Conservation (phyloP, 2,329 filamentous ascomycete species). For the Sclerotinia minor region DNA sequence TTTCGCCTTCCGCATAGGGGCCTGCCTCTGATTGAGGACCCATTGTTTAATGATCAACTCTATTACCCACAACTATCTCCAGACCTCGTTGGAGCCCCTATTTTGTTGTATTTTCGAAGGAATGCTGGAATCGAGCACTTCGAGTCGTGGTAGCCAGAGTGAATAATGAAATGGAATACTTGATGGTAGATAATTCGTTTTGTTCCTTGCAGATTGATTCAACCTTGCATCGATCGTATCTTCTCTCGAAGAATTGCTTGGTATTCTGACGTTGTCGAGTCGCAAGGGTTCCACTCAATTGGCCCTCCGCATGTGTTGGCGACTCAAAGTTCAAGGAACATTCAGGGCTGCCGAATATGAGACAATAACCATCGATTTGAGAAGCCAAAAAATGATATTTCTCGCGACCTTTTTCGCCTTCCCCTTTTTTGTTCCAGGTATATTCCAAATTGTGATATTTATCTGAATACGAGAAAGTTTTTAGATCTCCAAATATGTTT, state of each 20-base stretch:
- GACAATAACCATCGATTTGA: slow-evolving; percentile 36
- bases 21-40: slow-evolving; percentile 44
- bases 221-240: slow-evolving; percentile 26
- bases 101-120: slow-evolving; percentile 25
- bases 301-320: slow-evolving; percentile 39
- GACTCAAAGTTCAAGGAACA: slow-evolving; percentile 38
- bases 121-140: slow-evolving; percentile 23
- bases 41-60: slow-evolving; percentile 35
- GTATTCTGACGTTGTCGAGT: slow-evolving; percentile 37
- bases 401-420: slow-evolving; percentile 3
- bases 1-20: slow-evolving; percentile 39
- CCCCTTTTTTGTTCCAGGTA: slow-evolving; percentile 8
- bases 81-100: slow-evolving; percentile 25
- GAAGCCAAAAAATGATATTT: slow-evolving; percentile 26
- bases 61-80: slow-evolving; percentile 25
- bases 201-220: slow-evolving; percentile 18
- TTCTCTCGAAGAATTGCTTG: slow-evolving; percentile 24
- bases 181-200: slow-evolving; percentile 19
- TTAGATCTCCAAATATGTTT: slow-evolving; percentile 12
- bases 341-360: slow-evolving; percentile 39
- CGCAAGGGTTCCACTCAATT: slow-evolving; percentile 36
- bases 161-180: slow-evolving; percentile 24
- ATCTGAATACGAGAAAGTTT: slow-evolving; percentile 11
- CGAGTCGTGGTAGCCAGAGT: slow-evolving; percentile 31
- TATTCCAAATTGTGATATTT: slow-evolving; percentile 12